Conservation (phyloP, 2,329 filamentous ascomycete genomes). For the Chrysoporthe austroafricana region DNA sequence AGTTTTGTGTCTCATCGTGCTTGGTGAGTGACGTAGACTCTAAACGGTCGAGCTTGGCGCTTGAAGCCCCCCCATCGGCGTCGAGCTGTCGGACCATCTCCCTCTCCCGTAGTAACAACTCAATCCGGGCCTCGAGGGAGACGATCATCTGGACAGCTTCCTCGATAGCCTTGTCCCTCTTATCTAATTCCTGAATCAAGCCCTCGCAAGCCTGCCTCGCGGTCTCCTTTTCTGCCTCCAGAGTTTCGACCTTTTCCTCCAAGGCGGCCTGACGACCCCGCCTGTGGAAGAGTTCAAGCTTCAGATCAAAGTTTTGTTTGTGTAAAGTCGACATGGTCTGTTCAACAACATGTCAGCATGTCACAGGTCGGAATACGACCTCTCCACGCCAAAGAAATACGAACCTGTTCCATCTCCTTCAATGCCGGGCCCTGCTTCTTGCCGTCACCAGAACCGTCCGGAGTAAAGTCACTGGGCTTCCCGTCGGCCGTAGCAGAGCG, state of each 20-base stretch:
- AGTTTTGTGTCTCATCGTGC: conserved; percentile 22
- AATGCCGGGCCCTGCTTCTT: conserved; percentile 62
- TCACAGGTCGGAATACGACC: too few relatives aligned
- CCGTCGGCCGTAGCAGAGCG: conserved; percentile 40
- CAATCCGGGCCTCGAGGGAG: conserved; percentile 62
- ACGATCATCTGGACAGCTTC: conserved; percentile 74
- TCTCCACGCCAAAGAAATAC: background rate
- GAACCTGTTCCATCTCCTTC: conserved; percentile 70
- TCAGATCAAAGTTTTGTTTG: conserved; percentile 79
- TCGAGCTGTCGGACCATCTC: conserved; percentile 58
- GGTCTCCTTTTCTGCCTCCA: conserved; percentile 58
- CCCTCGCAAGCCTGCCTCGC: conserved; percentile 61
- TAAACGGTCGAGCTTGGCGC: conserved; percentile 34
- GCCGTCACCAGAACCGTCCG: conserved; percentile 42
- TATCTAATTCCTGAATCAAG: conserved; percentile 61
- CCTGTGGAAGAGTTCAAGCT: conserved; percentile 72
- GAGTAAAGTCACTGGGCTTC: conserved; percentile 49
- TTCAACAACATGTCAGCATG: conserved; percentile 10
- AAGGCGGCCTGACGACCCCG: conserved; percentile 65
- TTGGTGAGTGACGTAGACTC: conserved; percentile 36
- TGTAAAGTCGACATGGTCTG: conserved; percentile 69
- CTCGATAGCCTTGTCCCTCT: conserved; percentile 70
- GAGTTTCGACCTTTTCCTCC: conserved; percentile 59
- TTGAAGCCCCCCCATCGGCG: conserved; percentile 42
- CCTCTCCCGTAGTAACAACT: conserved; percentile 57